Evolutionary conservation across 192 early-diverging fungal species (phyloP).

Genomic region (Martensiomyces pterosporus): DNA sequence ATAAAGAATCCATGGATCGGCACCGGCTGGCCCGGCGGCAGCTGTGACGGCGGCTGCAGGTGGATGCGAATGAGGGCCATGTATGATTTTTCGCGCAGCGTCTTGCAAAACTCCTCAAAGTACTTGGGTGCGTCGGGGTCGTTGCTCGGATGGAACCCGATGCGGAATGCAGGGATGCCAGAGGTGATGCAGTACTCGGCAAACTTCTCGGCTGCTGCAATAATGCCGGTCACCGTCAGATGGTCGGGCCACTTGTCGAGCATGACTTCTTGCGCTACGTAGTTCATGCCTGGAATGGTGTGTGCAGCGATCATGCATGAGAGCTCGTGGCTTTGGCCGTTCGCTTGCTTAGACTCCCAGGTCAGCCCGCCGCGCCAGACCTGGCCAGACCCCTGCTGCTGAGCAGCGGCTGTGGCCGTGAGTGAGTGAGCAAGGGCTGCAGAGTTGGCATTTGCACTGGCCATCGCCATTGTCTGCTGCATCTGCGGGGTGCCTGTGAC

Average conservation of each 20-base stretch:
- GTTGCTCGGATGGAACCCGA: constrained; percentile 10
- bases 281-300: constrained; percentile 16
- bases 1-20: constrained; percentile 30
- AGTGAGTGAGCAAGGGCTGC: not conserved
- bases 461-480: not conserved
- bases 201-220: constrained; percentile 16
- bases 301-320: constrained; percentile 24
- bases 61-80: constrained; percentile 18
- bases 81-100: constrained; percentile 27
- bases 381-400: constrained; percentile 2
- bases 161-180: constrained; percentile 28
- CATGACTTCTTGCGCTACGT: constrained; percentile 16
- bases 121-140: constrained; percentile 20
- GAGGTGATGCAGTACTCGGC: constrained; percentile 25
- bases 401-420: not conserved
- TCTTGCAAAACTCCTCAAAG: constrained; percentile 40
- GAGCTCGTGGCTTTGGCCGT: constrained; percentile 13
- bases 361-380: constrained; percentile 31
- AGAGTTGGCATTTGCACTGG: not conserved
- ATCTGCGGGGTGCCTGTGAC: not conserved
- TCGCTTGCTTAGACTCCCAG: constrained; percentile 36
- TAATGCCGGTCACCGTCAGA: constrained; percentile 13
- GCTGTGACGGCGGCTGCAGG: constrained; percentile 2
- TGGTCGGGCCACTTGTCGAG: constrained; percentile 43
- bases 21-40: not conserved